Evolutionary conservation across 192 early-diverging fungal genomes (phyloP), one percentile per base, ranked within the genome.

Genomic region (Phycomyces blakesleeanus): DNA sequence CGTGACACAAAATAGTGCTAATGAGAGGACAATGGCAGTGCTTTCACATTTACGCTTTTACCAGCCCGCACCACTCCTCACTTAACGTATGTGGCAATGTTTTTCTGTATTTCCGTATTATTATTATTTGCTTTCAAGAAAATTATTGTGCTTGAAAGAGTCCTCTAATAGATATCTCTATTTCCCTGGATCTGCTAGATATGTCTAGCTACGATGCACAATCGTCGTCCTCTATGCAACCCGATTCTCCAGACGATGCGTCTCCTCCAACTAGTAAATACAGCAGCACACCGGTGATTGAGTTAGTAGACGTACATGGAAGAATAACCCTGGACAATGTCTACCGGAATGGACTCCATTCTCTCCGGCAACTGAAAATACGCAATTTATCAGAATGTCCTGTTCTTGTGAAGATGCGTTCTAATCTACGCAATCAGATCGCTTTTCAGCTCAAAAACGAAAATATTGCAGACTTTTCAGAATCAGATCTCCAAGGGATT

Each of bases 401-500:
- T 49, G 73, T 93, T 22, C 60, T 82, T 12, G 85, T 93, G 37
- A 89, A 92, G 66, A 76, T 93, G 74, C 79, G 90, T 51, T 90
- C 89, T 9, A 93, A 90, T 71, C 77, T 93, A 20, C 82, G 89
- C 4, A 63, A 67, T 16, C 92, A 95, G 62, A 86, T 95, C 27
- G 84, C 87, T 11, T 95, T 93, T 76, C 93, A 95, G 66, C 81
- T 90, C 9, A 75, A 81, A 21, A 95, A 95, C 76, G 93, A 93
- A 63, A 95, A 95, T 66, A 74, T 76, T 22, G 76, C 76, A 18
- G 81, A 85, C 71, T 75, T 79, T 26, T 72, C 78, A 29, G 75
- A 61, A 14, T 57, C 76, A 11, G 69, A 61, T n/a, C 37, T 59
- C 9, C 50, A 51, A 14, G 57, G 59, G 27, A n/a, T 41, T 26